Percentiles rank a stretch among this genome's conserved stretches.
phyloP scores from a whole-genome alignment of 805 yeast species.

The Candida vartiovaarae region DNA sequence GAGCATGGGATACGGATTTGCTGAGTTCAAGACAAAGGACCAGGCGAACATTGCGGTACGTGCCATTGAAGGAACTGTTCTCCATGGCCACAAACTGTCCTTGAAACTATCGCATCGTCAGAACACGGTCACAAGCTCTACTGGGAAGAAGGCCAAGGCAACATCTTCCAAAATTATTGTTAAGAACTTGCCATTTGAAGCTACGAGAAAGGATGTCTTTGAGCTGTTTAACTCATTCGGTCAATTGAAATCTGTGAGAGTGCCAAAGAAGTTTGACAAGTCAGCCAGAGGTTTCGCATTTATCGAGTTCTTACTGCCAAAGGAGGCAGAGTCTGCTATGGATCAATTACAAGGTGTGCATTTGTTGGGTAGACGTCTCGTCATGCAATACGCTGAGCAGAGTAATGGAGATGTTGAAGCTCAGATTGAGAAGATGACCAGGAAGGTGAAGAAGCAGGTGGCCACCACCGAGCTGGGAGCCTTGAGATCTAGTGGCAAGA shows the following conservation, averaged over 20 bases:
- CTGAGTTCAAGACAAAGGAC: slow-evolving; percentile 72
- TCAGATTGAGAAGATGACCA: slow-evolving; percentile 86
- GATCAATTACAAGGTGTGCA: slow-evolving; percentile 92
- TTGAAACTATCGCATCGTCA: slow-evolving; percentile 82
- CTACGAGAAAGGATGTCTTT: slow-evolving; percentile 86
- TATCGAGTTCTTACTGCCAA: slow-evolving; percentile 79
- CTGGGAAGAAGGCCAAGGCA: slow-evolving; percentile 11
- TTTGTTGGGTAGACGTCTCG: slow-evolving; percentile 89
- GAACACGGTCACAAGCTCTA: slow-evolving; percentile 30
- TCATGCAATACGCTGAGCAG: slow-evolving; percentile 84
- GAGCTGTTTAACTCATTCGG: slow-evolving; percentile 94
- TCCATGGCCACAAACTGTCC: slow-evolving; percentile 88
- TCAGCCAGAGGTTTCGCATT: slow-evolving; percentile 97
- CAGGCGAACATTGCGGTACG: slow-evolving; percentile 73
- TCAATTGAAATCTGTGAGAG: slow-evolving; percentile 86
- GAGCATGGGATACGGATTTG: slow-evolving; percentile 98
- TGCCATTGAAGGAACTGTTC: slow-evolving; percentile 63
- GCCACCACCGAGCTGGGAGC: slow-evolving; percentile 71
- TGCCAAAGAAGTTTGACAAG: slow-evolving; percentile 93
- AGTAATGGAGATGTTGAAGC: slow-evolving; percentile 82
- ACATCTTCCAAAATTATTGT: slow-evolving; percentile 54
- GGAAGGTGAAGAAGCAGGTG: slow-evolving; percentile 74
- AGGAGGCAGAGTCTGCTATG: slow-evolving; percentile 94
- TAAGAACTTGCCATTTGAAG: slow-evolving; percentile 96
- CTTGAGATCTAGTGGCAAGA: slow-evolving; percentile 61